These are phyloP conservation scores for Funneliformis caledonium DNA, from an alignment of 371 early-diverging fungal genomes.

Conservation along the genomic window DNA sequence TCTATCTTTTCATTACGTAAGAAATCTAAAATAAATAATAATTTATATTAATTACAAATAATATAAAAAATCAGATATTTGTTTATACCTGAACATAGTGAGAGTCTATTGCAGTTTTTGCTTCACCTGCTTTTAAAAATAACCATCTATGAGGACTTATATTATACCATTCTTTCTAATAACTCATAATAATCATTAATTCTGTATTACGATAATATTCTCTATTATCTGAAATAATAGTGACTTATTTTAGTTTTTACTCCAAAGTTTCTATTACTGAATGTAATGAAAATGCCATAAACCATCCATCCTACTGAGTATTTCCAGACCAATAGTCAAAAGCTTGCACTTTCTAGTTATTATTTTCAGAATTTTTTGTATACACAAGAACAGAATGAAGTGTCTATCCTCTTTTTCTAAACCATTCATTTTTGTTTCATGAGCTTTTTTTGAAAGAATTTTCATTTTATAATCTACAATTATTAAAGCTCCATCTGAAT, in stretches of 20 bases:
- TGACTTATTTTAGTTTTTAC: background rate
- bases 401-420: background rate
- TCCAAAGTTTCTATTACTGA: background rate
- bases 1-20: background rate
- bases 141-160: background rate
- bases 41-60: background rate
- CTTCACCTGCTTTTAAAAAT: background rate
- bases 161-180: slow-evolving; percentile 9
- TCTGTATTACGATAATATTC: background rate
- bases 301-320: background rate
- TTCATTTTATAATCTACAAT: too few species aligned
- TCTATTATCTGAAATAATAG: background rate
- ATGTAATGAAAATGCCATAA: background rate
- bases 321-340: background rate
- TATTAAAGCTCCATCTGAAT: too few species aligned
- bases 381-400: background rate
- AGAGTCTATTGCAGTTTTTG: slow-evolving; percentile 13
- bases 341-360: background rate
- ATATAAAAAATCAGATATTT: too few species aligned
- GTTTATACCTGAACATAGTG: background rate
- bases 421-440: background rate
- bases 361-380: background rate
- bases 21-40: background rate
- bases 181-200: background rate
- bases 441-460: too few species aligned